A percentile compares a stretch with the other conserved stretches of the same genome.
These are phyloP conservation scores for Calonectria pseudoreteaudii DNA, from an alignment of 2,329 filamentous ascomycete species.

Conservation along the genomic window DNA sequence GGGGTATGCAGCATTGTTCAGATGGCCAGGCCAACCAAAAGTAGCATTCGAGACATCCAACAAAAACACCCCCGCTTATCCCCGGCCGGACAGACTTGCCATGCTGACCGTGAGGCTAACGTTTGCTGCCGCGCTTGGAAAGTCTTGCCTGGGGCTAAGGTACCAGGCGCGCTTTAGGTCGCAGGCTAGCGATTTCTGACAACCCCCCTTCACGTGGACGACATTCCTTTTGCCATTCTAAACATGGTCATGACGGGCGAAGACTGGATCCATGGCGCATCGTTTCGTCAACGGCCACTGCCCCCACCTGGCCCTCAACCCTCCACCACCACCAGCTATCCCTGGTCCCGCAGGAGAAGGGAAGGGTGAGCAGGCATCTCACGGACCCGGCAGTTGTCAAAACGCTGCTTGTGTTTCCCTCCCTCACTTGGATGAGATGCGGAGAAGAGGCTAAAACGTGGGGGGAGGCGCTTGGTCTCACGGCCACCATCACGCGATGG, in stretches of 20 bases:
- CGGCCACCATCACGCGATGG: slow-evolving; percentile 14
- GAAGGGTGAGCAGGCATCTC: slow-evolving; percentile 16
- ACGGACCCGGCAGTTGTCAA: slow-evolving; percentile 22
- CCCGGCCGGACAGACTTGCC: slow-evolving; percentile 37
- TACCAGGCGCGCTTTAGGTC: slow-evolving; percentile 4
- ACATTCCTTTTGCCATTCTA: slow-evolving; percentile 12
- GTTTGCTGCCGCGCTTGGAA: slow-evolving; percentile 11
- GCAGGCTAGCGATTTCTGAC: not conserved
- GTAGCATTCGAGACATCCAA: slow-evolving; percentile 1
- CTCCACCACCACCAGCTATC: not conserved
- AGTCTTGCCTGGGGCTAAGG: slow-evolving; percentile 22
- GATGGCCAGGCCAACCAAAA: slow-evolving; percentile 12
- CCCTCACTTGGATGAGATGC: slow-evolving; percentile 3
- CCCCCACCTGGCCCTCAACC: not conserved
- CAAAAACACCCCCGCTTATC: not conserved
- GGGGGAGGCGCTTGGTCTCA: slow-evolving; percentile 16
- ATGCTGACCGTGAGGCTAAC: slow-evolving; percentile 7
- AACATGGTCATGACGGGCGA: slow-evolving; percentile 23
- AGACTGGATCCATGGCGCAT: slow-evolving; percentile 15
- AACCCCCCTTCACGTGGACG: slow-evolving; percentile 13
- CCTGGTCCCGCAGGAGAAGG: not conserved
- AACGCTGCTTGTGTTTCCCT: not conserved
- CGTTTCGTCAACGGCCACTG: slow-evolving; percentile 6
- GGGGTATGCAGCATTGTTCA: slow-evolving; percentile 5
- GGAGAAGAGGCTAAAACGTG: slow-evolving; percentile 21